These are phyloP conservation scores for Microbotryum lychnidis-dioicae DNA, from an alignment of 1,284 basidiomycete genomes.

Conservation along the genomic window DNA sequence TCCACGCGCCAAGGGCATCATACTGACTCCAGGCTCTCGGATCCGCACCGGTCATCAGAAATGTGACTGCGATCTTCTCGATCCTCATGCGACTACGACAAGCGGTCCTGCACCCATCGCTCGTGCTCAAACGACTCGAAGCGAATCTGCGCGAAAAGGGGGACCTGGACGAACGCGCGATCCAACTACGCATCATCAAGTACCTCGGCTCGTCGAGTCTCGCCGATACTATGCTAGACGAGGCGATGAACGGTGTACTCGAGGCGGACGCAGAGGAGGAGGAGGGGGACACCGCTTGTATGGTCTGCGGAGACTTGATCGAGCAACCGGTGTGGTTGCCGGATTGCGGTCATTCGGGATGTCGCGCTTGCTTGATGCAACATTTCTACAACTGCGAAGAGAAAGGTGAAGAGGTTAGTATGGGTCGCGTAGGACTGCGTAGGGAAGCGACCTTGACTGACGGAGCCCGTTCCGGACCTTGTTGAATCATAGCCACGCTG, in stretches of 20 bases:
- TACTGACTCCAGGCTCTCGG: not conserved
- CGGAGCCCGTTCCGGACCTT: too few species aligned
- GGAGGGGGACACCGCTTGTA: slow-evolving; percentile 36
- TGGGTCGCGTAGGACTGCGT: slow-evolving; percentile 16
- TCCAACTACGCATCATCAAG: slow-evolving; percentile 24
- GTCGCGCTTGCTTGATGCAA: slow-evolving; percentile 70
- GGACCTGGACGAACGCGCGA: slow-evolving; percentile 1
- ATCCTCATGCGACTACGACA: slow-evolving; percentile 43
- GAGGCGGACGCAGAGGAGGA: slow-evolving; percentile 13
- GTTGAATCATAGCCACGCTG: slow-evolving; percentile 14
- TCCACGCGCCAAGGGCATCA: not conserved
- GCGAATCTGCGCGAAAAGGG: slow-evolving; percentile 20
- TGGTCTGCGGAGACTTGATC: slow-evolving; percentile 39
- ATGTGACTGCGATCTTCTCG: slow-evolving; percentile 42
- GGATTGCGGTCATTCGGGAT: slow-evolving; percentile 44
- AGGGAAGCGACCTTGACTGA: slow-evolving; percentile 5
- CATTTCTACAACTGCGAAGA: slow-evolving; percentile 58
- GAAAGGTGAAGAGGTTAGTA: slow-evolving; percentile 52
- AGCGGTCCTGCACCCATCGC: slow-evolving; percentile 42
- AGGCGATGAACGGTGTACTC: slow-evolving; percentile 15
- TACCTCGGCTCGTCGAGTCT: slow-evolving; percentile 10
- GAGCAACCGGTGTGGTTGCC: slow-evolving; percentile 37
- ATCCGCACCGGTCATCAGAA: slow-evolving; percentile 25
- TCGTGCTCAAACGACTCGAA: slow-evolving; percentile 37
- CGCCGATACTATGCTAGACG: not conserved